Evolutionary conservation across 495 filamentous ascomycete genomes (phyloP), one percentile per base, ranked within the genome.

Genomic region (Trichoderma asperelloides): DNA sequence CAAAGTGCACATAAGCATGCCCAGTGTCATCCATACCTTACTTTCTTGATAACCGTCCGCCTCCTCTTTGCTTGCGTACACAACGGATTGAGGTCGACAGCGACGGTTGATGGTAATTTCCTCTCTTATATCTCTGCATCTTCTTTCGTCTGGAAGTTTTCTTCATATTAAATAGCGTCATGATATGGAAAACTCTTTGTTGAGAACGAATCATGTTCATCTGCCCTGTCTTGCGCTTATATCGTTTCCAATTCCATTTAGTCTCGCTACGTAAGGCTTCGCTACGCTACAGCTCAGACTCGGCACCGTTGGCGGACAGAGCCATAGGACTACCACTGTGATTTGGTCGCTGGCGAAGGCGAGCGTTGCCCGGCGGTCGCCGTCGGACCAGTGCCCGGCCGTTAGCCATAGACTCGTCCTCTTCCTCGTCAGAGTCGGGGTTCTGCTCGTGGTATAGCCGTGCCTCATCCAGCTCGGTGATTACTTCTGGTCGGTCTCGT

Each of bases 391-490:
- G 69, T n/a, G 73, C 70, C 65, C 76, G 71, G 27, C 76, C 75
- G 64, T 78, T 78, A 65, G 72, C 77, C 79, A 78, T 82, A 68
- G 73, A 78, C 68, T 80, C 78, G 51, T 80, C 79, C 12, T 60
- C 55, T 33, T 81, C 79, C 66, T 79, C 78, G 25, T 82, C 80
- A 62, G 73, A 77, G 18, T 79, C 79, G 27, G 69, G 75, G 63
- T 81, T 73, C 33, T 81, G 79, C 62, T 81, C 82, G 25, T 79
- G 83, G 40, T 81, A 89, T 21, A 78, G 75, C 40, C 85, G 75
- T 68, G 85, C 86, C 78, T 98, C 95, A 66, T 98, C 93, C 62
- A 98, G 78, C 70, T 94, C 88, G 21, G 77, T 84, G 57, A 97
- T 80, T 70, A 97, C 87, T 9, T 79, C 81, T 0, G 96, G 95